Evolutionary conservation across 495 filamentous ascomycete genomes (phyloP).

Genomic region (Aspergillus avenaceus): DNA sequence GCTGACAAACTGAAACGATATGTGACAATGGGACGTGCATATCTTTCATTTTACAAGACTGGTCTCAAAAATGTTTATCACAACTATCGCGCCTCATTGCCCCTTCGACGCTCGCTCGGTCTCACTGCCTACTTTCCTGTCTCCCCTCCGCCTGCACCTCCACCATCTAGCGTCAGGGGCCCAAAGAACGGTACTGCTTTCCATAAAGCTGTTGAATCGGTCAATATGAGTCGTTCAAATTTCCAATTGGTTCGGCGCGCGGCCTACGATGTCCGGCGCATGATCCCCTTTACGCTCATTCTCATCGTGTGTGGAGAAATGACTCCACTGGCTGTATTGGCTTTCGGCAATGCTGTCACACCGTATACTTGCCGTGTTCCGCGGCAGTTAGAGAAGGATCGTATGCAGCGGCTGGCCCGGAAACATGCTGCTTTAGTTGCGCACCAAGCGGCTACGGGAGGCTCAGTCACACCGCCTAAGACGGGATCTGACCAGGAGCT

Average conservation of each 20-base stretch:
- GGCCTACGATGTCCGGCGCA: conserved; percentile 62
- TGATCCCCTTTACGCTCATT: conserved; percentile 71
- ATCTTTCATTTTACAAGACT: conserved; percentile 77
- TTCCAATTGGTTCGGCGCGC: conserved; percentile 65
- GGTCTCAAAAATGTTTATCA: conserved; percentile 66
- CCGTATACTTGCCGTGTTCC: conserved; percentile 82
- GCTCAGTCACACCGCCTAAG: conserved; percentile 8
- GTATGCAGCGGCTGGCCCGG: conserved; percentile 42
- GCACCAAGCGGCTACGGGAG: conserved; percentile 7
- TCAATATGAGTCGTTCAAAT: conserved; percentile 48
- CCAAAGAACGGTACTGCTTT: conserved; percentile 17
- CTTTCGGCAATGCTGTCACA: conserved; percentile 63
- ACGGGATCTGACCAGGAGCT: conserved; percentile 23
- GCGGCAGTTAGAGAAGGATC: conserved; percentile 57
- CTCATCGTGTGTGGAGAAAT: conserved; percentile 79
- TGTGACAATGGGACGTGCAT: conserved; percentile 41
- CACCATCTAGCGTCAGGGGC: neutral
- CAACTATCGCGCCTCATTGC: conserved; percentile 43
- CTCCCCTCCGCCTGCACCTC: conserved; percentile 25
- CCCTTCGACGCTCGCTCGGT: conserved; percentile 29
- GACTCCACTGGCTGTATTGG: conserved; percentile 68
- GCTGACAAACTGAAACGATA: conserved; percentile 33
- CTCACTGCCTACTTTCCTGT: conserved; percentile 29
- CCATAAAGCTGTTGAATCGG: conserved; percentile 18
- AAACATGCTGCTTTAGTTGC: conserved; percentile 25